Base-by-base conservation (phyloP, 2,329 filamentous ascomycete genomes). In the Rosellinia necatrix region DNA sequence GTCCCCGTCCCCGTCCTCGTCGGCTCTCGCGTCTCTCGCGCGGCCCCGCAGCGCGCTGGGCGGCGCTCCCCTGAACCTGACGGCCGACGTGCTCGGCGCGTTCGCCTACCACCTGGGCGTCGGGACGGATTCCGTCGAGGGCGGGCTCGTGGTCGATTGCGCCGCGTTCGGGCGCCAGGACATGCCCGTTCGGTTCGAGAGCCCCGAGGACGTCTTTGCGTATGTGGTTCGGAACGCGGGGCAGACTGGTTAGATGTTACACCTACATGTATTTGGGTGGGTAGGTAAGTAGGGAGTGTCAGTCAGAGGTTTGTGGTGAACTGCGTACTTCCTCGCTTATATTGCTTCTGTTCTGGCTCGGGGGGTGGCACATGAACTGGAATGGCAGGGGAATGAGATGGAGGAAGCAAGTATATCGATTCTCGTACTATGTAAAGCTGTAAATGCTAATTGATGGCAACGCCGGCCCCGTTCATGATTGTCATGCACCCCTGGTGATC, bases 221-320 rank as follows among this genome's bases (percentile, higher is more conserved):
- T 63, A 64, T 24, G 62, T 63, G 17, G 42, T 30, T 6, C 22
- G 25, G n/a, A 64, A 62, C 15, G 62, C 60, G 10, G 61, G 62
- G 12, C 62, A 63, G 35, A 27, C 49, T 44, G 53, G 52, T n/a
- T 34, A 48, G 12, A 5, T 41, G n/a, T 41, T 24, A 22, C n/a
- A n/a, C n/a, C n/a, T n/a, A n/a, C n/a, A n/a, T n/a, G n/a, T n/a
- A n/a, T n/a, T n/a, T n/a, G n/a, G n/a, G n/a, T n/a, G n/a, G n/a
- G n/a, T n/a, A n/a, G 4, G 10, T 37, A 19, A n/a, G 34, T 3
- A 3, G 34, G 19, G 6, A 37, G 15, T 37, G 6, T 35, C n/a
- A 8, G 3, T 15, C 30, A 12, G n/a, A 17, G 32, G 32, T 15
- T 15, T 15, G 5, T 15, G 9, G 4, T 32, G 19, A 24, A 10